Conservation (phyloP, 208 protist species). For the Leishmania mexicana region DNA sequence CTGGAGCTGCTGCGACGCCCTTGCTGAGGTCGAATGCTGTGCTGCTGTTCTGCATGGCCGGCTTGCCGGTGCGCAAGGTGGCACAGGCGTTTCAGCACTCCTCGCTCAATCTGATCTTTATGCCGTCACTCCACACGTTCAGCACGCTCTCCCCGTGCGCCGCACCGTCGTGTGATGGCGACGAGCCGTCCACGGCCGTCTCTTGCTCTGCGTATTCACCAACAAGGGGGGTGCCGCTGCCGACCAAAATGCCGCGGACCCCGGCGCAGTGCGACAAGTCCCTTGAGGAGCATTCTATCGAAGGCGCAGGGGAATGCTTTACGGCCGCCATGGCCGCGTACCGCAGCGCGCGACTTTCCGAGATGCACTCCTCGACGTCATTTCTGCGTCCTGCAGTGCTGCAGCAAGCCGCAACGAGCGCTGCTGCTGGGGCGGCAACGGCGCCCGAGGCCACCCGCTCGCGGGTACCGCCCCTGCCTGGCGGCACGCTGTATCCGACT, state of each 20-base stretch:
- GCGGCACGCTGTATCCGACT: not conserved
- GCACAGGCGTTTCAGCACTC: conserved; percentile 51
- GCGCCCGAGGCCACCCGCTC: not conserved
- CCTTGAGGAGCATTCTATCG: not conserved
- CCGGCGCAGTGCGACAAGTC: not conserved
- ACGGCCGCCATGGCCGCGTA: conserved; percentile 7
- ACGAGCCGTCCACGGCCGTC: not conserved
- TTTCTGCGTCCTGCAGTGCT: conserved; percentile 29
- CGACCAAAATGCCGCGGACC: not conserved
- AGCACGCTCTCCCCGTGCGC: not conserved
- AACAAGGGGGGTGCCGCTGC: not conserved
- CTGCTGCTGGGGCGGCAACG: not conserved
- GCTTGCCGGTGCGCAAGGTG: conserved; percentile 52
- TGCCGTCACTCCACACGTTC: conserved; percentile 1
- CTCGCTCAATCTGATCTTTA: conserved; percentile 9
- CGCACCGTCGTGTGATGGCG: not conserved
- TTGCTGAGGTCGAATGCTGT: conserved; percentile 42
- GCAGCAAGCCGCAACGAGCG: conserved; percentile 7
- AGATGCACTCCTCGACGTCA: conserved; percentile 24
- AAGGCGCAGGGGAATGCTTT: conserved; percentile 8
- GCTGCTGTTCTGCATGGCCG: conserved; percentile 66
- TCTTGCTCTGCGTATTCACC: not conserved
- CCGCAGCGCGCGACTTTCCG: conserved; percentile 4
- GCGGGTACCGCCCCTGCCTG: not conserved
- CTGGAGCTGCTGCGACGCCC: not conserved